These are phyloP conservation scores for Alloascoidea africana DNA, from an alignment of 805 yeast species.

Conservation along the genomic window DNA sequence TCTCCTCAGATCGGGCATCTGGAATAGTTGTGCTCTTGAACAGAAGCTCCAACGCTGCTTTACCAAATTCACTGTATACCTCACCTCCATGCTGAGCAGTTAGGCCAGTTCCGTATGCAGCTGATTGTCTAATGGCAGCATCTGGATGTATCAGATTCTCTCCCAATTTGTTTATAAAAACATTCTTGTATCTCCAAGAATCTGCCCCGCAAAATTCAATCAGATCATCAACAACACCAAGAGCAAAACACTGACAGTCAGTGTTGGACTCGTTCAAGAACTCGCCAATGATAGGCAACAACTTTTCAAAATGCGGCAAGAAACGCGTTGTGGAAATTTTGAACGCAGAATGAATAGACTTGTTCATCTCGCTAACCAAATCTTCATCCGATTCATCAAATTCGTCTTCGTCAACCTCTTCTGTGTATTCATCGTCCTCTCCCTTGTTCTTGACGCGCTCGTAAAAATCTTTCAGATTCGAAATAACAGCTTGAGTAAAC, in stretches of 20 bases:
- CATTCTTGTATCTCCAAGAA: constrained; percentile 46
- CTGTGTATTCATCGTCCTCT: constrained; percentile 71
- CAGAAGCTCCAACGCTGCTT: constrained; percentile 62
- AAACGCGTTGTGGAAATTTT: constrained; percentile 42
- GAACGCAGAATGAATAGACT: constrained; percentile 57
- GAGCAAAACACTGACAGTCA: constrained; percentile 61
- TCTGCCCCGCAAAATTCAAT: constrained; percentile 66
- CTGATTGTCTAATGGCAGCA: constrained; percentile 70
- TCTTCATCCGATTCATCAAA: constrained; percentile 83
- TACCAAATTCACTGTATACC: constrained; percentile 42
- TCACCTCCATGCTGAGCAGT: constrained; percentile 74
- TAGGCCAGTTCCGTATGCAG: constrained; percentile 71
- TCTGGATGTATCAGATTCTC: constrained; percentile 32
- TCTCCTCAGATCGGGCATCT: constrained; percentile 76
- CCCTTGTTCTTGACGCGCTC: constrained; percentile 41
- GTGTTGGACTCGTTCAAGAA: constrained; percentile 52
- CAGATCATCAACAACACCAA: constrained; percentile 67
- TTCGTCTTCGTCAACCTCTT: constrained; percentile 74
- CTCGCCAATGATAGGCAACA: constrained; percentile 47
- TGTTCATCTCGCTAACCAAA: constrained; percentile 71
- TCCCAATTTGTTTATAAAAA: constrained; percentile 49
- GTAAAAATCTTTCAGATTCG: constrained; percentile 50
- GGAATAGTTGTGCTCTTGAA: constrained; percentile 60
- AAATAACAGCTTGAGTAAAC: constrained; percentile 43
- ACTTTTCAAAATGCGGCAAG: constrained; percentile 43